Base-by-base conservation (phyloP, 352 stramenopile genomes). In the Phytophthora tentaculata region DNA sequence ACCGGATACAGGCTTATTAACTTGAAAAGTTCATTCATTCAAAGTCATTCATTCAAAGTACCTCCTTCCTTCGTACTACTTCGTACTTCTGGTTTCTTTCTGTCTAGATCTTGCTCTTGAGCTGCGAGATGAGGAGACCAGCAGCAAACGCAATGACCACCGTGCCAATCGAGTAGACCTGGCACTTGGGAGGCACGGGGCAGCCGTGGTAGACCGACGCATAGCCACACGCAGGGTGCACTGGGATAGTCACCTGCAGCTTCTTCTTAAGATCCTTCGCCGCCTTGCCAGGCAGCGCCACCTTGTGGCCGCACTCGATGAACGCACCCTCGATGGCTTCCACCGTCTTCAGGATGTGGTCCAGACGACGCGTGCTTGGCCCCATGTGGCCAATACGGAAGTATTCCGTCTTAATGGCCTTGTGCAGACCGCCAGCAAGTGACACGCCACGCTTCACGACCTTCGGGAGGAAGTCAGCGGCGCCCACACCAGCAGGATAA, bases 361-460 rank as follows among this genome's bases (percentile, higher is more conserved):
- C 86, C 53, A 92, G 64, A 45, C 84, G 80, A 35, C 86, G 83
- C 44, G 86, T 89, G 71, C 82, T 91, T 43, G 84, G 86, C 12
- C 86, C 86, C 86, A 94, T 94, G 79, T 94, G 86, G 39, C 86
- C 86, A 58, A 94, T 94, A 35, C 86, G 86, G 65, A 94, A 94
- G 77, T 94, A 94, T 55, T 94, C 79, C 20, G 77, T 91, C 80
- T 94, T 94, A 70, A 94, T 94, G 49, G 87, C 65, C 63, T 90
- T 90, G 75, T 91, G 86, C 29, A 94, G 70, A 0, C 83, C 86
- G 6, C 86, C 86, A 9, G 86, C 83, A 17, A 94, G 76, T 56
- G 86, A 94, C 26, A 94, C 84, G 7, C 86, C 86, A 41, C 80
- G 82, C 58, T 86, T 79, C 10, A 84, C 73, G 4, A 90, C 84